These are phyloP conservation scores for Nidularia pulvinata DNA, from an alignment of 768 basidiomycete species.

Conservation along the genomic window DNA sequence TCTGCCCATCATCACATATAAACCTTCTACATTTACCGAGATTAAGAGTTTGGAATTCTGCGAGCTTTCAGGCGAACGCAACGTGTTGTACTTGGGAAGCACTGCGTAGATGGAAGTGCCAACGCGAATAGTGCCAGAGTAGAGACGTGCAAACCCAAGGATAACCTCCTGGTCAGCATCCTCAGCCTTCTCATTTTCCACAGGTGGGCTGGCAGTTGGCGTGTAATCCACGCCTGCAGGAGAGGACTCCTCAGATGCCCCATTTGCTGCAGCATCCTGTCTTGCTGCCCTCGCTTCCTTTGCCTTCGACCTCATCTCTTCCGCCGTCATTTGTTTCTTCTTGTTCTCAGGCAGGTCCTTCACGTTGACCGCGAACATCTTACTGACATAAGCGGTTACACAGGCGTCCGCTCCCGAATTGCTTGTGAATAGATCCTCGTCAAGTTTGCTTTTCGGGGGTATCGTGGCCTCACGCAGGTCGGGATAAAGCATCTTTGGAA, in stretches of 20 bases:
- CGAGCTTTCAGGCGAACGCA: constrained; percentile 63
- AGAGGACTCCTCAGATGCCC: constrained; percentile 7
- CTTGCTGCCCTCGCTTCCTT: constrained; percentile 46
- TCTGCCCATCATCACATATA: constrained; percentile 98
- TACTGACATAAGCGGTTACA: constrained; percentile 90
- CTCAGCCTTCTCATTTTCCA: constrained; percentile 15
- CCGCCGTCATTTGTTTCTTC: constrained; percentile 72
- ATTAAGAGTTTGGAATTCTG: constrained; percentile 66
- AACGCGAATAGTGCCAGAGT: constrained; percentile 79
- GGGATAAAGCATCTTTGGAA: constrained; percentile 93
- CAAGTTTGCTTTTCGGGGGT: constrained; percentile 77
- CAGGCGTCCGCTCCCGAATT: constrained; percentile 54
- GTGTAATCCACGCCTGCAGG: constrained; percentile 9
- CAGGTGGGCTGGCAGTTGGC: constrained; percentile 6
- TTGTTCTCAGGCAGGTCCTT: constrained; percentile 88
- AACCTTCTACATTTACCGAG: constrained; percentile 60
- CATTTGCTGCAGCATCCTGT: constrained; percentile 13
- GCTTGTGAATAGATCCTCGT: constrained; percentile 79
- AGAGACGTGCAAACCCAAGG: constrained; percentile 92
- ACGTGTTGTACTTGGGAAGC: constrained; percentile 82
- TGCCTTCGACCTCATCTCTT: constrained; percentile 76
- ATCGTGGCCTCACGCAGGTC: constrained; percentile 60
- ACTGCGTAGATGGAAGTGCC: constrained; percentile 71
- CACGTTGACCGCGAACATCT: constrained; percentile 93
- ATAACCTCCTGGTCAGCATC: constrained; percentile 57